Evolutionary conservation across 2,329 filamentous ascomycete species (phyloP).

Genomic region (Xylariaceae sp.): DNA sequence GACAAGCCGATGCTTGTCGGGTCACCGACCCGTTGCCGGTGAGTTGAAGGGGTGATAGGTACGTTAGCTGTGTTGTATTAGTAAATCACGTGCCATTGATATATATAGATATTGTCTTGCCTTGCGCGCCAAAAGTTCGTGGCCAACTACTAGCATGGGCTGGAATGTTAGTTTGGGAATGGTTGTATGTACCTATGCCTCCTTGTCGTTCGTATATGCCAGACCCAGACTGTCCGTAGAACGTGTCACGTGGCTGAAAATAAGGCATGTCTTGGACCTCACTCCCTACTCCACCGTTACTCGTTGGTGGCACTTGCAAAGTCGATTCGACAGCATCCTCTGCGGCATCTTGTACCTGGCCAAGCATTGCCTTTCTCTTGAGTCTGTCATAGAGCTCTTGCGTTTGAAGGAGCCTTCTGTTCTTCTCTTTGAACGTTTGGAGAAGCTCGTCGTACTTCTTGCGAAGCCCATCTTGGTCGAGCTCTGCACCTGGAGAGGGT

Average conservation of each 20-base stretch:
- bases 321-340: conserved; percentile 54
- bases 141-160: conserved; percentile 20
- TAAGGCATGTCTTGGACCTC: conserved; percentile 21
- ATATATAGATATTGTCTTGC: conserved; percentile 2
- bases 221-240: conserved; percentile 14
- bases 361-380: conserved; percentile 60
- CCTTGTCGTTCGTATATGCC: conserved; percentile 15
- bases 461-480: conserved; percentile 67
- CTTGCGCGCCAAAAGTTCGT: conserved; percentile 21
- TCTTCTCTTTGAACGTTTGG: conserved; percentile 72
- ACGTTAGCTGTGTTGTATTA: conserved; percentile 34
- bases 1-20: conserved; percentile 36
- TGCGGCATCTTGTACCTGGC: conserved; percentile 61
- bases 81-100: background rate
- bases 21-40: conserved; percentile 41
- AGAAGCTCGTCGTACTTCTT: conserved; percentile 76
- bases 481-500: conserved; percentile 54
- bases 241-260: conserved; percentile 12
- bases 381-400: conserved; percentile 69
- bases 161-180: conserved; percentile 16
- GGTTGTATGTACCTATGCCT: conserved; percentile 7
- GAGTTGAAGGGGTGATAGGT: conserved; percentile 43
- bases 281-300: background rate
- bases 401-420: conserved; percentile 68
- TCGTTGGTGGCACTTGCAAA: conserved; percentile 40